Evolutionary conservation across 2,329 filamentous ascomycete genomes (phyloP), one percentile per base, ranked within the genome.

Genomic region (Furcasterigmium sp.): DNA sequence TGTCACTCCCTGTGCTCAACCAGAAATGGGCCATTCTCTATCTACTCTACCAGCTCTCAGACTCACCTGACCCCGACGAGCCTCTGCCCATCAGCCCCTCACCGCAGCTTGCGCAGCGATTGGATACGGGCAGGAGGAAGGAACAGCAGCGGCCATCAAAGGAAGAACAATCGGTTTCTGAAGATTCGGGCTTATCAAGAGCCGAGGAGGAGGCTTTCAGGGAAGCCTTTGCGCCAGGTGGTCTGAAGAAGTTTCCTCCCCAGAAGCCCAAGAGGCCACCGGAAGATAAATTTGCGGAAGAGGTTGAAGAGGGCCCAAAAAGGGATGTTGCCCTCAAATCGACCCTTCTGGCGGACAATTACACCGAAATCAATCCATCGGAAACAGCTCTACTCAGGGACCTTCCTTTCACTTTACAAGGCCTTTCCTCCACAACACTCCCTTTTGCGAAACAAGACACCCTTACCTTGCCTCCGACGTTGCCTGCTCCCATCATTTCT

Each of bases 21-120:
- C 87, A 95, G 64, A 98, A 98, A 76, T 97, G 91, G 90, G 89
- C 87, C 3, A 96, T 98, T 51, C 74, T 98, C 17, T 94, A 94
- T 61, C 81, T 98, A 34, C 78, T 98, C 34, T 86, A 93, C 61
- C 83, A 88, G 55, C 77, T 96, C 38, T 82, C 87, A 48, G 86
- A 91, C 57, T 80, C 78, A 4, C 73, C 76, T 26, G 71, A 80
- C 46, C 75, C 76, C 3, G 69, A 64, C 53, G 72, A 77, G 42
- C 75, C 72, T 35, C 60, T 69, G 10, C 69, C 70, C n/a, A 53
- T 72, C 28, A 71, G 60, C 43, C 69, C 67, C 8, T 57, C 61
- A 51, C 69, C 59, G 55, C 67, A 57, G 37, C 65, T 56, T 41
- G 49, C 51, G 53, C 50, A 45, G 41, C 45, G 43, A 39, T 48